Conservation (phyloP, 164 flowering plant genomes). For the Protea cynaroides region DNA sequence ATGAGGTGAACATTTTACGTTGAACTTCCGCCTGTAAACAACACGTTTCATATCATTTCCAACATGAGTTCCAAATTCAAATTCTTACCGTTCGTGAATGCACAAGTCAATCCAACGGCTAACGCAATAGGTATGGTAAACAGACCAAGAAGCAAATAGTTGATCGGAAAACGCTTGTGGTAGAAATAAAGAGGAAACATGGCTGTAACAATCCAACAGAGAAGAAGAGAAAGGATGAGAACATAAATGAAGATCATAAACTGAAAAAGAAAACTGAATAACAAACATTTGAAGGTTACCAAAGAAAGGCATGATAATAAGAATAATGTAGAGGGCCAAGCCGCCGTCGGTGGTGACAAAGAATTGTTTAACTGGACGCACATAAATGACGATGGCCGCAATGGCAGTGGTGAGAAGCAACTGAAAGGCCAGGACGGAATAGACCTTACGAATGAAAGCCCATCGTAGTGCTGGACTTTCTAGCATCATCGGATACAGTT, state of each 20-base stretch:
- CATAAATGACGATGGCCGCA: conserved; percentile 42
- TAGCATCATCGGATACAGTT: conserved; percentile 58
- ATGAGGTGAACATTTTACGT: no score
- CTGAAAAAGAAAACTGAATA: no score
- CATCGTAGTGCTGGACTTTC: conserved; percentile 60
- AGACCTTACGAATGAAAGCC: conserved; percentile 70
- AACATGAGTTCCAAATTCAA: not conserved
- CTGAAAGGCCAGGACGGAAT: conserved; percentile 50
- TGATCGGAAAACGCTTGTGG: conserved; percentile 57
- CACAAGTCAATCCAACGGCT: conserved; percentile 51
- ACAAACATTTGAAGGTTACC: conserved; percentile 22
- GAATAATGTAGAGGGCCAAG: conserved; percentile 49
- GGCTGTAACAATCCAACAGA: conserved; percentile 25
- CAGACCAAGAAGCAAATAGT: conserved; percentile 45
- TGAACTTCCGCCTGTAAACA: not conserved
- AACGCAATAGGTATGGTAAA: conserved; percentile 52
- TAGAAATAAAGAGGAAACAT: conserved; percentile 51
- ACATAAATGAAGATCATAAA: no score
- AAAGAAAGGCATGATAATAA: conserved; percentile 46
- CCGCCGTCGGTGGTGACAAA: conserved; percentile 43
- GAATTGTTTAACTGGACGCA: conserved; percentile 41
- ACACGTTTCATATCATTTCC: not conserved
- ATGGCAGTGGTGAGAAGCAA: conserved; percentile 55
- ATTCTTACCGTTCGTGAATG: conserved; percentile 49
- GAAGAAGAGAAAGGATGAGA: no score